These are phyloP conservation scores for Coprinellus micaceus DNA, from an alignment of 768 basidiomycete species.

Conservation along the genomic window DNA sequence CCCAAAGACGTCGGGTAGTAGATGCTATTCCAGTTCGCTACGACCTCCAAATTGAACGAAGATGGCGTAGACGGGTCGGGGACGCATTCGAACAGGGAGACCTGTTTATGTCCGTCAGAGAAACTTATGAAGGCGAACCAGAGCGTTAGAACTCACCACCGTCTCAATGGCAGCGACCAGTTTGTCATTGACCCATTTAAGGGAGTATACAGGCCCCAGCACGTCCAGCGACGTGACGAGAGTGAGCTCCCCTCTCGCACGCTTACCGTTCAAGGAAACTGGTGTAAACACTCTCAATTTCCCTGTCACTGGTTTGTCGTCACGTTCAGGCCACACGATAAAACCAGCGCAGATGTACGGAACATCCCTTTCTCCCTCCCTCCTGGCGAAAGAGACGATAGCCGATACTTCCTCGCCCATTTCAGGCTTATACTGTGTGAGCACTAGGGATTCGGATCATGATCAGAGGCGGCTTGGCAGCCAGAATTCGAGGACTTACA, in stretches of 20 bases:
- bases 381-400: slow-evolving; percentile 34
- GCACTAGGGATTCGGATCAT: slow-evolving; percentile 25
- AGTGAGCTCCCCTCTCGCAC: slow-evolving; percentile 28
- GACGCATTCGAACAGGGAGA: slow-evolving; percentile 45
- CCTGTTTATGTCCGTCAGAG: slow-evolving; percentile 25
- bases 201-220: slow-evolving; percentile 65
- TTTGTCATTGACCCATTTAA: slow-evolving; percentile 46
- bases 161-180: slow-evolving; percentile 75
- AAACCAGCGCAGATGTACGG: slow-evolving; percentile 52
- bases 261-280: slow-evolving; percentile 21
- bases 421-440: slow-evolving; percentile 47
- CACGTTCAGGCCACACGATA: slow-evolving; percentile 36
- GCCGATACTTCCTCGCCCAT: slow-evolving; percentile 63
- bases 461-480: not conserved
- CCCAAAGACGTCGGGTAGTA: slow-evolving; percentile 72
- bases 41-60: slow-evolving; percentile 35
- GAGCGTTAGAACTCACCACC: slow-evolving; percentile 48
- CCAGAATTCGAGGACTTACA: slow-evolving; percentile 37
- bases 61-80: slow-evolving; percentile 28
- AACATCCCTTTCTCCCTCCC: slow-evolving; percentile 25
- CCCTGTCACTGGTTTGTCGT: slow-evolving; percentile 52
- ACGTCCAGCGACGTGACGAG: slow-evolving; percentile 44
- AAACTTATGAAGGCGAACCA: not conserved
- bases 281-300: slow-evolving; percentile 57
- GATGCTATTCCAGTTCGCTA: slow-evolving; percentile 75